Evolutionary conservation across 148 eudicot species (phyloP).

Genomic region (Beta vulgaris): DNA sequence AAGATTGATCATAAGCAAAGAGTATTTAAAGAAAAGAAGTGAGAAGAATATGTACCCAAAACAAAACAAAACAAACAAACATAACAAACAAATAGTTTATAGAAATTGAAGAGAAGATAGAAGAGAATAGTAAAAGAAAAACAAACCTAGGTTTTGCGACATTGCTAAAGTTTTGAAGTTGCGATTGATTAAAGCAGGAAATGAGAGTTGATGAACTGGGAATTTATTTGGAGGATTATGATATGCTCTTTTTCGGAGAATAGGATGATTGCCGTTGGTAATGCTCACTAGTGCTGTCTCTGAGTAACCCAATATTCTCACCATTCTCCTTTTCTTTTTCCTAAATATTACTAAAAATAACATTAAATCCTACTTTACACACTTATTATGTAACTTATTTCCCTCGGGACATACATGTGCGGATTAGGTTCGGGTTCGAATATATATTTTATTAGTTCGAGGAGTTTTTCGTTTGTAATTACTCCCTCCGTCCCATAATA

Average conservation of each 20-base stretch:
- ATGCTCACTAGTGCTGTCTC: not conserved
- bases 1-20: not conserved
- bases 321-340: not conserved
- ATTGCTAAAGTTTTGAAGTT: not conserved
- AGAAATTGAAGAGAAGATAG: not conserved
- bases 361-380: too few species aligned
- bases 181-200: not conserved
- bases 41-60: too few species aligned
- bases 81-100: too few species aligned
- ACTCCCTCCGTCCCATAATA: too few species aligned
- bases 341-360: too few species aligned
- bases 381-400: too few species aligned
- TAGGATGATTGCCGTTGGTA: not conserved
- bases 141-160: conserved; percentile 17
- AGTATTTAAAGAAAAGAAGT: too few species aligned
- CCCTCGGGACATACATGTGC: too few species aligned
- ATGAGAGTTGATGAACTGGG: not conserved
- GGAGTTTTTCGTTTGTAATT: too few species aligned
- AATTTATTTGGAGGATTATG: not conserved
- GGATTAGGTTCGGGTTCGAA: too few species aligned
- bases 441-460: too few species aligned
- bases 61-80: too few species aligned
- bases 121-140: not conserved
- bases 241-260: not conserved
- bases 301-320: not conserved